Evolutionary conservation across 495 filamentous ascomycete genomes (phyloP), one percentile per base, ranked within the genome.

Genomic region (Aspergillus conjunctus): DNA sequence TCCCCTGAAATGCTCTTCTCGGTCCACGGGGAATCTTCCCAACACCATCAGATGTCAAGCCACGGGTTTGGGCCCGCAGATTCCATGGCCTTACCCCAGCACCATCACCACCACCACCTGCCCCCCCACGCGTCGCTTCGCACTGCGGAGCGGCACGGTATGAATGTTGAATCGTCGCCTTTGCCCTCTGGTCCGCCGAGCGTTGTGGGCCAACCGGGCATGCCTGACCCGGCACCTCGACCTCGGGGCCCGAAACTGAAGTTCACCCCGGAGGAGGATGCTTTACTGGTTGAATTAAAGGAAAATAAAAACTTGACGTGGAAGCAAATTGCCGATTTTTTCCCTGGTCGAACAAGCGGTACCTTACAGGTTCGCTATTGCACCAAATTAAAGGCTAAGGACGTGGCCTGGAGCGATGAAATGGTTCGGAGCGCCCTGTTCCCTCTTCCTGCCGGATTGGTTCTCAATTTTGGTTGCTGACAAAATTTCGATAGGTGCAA

Each of bases 301-400:
- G 92, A 97, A 74, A 91, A 92, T 61, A 93, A 92, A 71, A 89
- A 88, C 64, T 81, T 97, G 65, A 92, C 92, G 9, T 97, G 92
- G 92, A 95, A 94, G 70, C 92, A 97, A 80, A 96, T 97, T 64
- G 89, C 90, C 56, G 91, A 95, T 67, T 96, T 93, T 75, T 96
- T 97, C 66, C 92, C 92, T 8, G 92, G 92, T 11, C 79, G 92
- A 51, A 91, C 90, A 44, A 92, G 88, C 32, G 91, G 91, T 41
- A 96, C 92, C 34, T 76, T 97, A 56, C 92, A 97, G 69, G 92
- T 97, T 61, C 87, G 92, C 12, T 97, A 97, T 71, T 97, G 92
- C 68, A 96, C 91, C 30, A 96, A 94, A 73, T 77, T 96, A 60
- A 96, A 94, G 74, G 90, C 90, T 9, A 95, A 95, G 77, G 91